Base-by-base conservation (phyloP, 768 basidiomycete genomes). In the Dioszegia hungarica region DNA sequence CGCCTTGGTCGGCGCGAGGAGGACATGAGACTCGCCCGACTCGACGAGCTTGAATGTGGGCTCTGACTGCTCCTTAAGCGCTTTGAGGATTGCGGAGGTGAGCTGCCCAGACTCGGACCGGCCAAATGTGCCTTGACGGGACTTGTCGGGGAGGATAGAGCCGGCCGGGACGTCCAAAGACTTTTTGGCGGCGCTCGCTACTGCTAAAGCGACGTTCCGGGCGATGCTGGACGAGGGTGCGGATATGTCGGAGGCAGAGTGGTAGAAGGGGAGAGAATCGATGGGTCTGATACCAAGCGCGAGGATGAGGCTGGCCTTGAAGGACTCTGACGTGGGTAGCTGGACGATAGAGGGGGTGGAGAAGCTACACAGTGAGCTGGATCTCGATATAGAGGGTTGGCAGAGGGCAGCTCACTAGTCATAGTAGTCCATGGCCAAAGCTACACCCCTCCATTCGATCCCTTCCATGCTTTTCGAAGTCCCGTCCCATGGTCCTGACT, bases 401-500 rank as follows among this genome's bases (percentile, higher is more conserved):
- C n/a, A n/a, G n/a, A n/a, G n/a, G n/a, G n/a, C n/a, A n/a, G n/a
- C n/a, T n/a, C n/a, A n/a, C n/a, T n/a, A n/a, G n/a, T n/a, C n/a
- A n/a, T n/a, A n/a, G n/a, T n/a, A 9, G 15, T 25, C 39, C 12
- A 43, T 17, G 6, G 41, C 27, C 38, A 54, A 12, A 20, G 52
- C 52, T 28, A 57, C 22, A 27, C 43, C 54, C 4, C 43, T 36
- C 57, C 61, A 66, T 4, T 29, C 37, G 6, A 29, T 20, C 14
- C 45, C 31, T 22, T 45, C 48, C 33, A 57, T 33, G 5, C n/a
- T 17, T 12, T 8, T 15, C 6, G 39, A 8, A 11, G 38, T 24
- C 19, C 55, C 54, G 5, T 50, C 50, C 62, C 62, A 63, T 34
- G 5, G 10, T 2, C 63, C 63, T 6, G 44, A 11, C 25, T 27